Percentiles rank a stretch among this genome's conserved stretches.
These are phyloP conservation scores for Lantana camara DNA, from an alignment of 257 asterid genomes.

Conservation along the genomic window DNA sequence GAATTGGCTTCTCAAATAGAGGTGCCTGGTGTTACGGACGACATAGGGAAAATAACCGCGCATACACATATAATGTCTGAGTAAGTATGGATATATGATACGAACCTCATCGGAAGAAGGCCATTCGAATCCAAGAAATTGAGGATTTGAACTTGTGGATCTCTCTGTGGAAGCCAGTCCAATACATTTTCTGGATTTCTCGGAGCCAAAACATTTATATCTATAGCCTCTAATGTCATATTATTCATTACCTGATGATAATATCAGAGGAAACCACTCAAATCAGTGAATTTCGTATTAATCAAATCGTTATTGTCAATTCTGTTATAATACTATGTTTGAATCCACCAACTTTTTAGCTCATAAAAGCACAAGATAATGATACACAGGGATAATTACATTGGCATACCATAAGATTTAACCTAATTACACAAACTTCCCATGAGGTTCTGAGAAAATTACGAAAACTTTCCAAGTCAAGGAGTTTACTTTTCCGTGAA, in stretches of 20 bases:
- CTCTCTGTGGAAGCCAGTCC: conserved; percentile 80
- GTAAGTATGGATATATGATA: no score
- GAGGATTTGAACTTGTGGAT: conserved; percentile 67
- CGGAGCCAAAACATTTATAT: conserved; percentile 40
- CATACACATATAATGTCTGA: background rate
- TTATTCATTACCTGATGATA: conserved; percentile 53
- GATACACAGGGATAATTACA: no score
- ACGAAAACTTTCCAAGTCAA: no score
- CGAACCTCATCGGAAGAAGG: conserved; percentile 63
- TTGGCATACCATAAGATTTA: no score
- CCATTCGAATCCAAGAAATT: conserved; percentile 75
- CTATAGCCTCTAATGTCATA: conserved; percentile 40
- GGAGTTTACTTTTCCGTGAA: no score
- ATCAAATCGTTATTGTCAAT: background rate
- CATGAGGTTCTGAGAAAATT: no score
- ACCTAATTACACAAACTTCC: no score
- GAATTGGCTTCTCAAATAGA: no score
- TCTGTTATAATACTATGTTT: background rate
- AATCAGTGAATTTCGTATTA: background rate
- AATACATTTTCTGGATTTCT: conserved; percentile 41
- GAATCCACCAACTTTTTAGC: background rate
- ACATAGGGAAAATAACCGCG: no score
- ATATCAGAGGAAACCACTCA: background rate
- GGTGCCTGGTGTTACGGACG: no score
- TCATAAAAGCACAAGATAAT: background rate